Percentiles rank a stretch among this genome's conserved stretches.
Evolutionary conservation across 345 rosid species (phyloP).

Genomic region (Hirschfeldia incana): DNA sequence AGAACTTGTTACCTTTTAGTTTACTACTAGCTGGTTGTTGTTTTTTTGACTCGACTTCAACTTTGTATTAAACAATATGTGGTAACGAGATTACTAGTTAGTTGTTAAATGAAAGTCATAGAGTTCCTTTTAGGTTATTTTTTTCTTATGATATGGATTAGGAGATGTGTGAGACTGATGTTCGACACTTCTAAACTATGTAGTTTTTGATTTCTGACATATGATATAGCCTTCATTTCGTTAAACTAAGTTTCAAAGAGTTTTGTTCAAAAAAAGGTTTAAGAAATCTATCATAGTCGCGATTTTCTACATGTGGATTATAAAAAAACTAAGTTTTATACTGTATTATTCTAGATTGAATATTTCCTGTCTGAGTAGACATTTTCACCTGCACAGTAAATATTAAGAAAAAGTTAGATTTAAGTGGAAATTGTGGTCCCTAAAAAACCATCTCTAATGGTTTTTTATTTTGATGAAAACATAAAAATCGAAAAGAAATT

Average conservation of each 20-base stretch:
- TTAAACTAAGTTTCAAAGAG: background rate
- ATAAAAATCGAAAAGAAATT: no score
- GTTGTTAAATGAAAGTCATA: background rate
- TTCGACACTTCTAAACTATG: background rate
- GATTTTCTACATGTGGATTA: background rate
- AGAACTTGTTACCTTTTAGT: background rate
- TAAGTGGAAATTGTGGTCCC: background rate
- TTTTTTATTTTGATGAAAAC: no score
- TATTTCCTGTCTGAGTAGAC: background rate
- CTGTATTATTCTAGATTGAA: background rate
- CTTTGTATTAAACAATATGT: no score
- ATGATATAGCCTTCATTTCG: constrained; percentile 4
- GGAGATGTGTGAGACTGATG: background rate
- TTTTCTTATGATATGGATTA: background rate
- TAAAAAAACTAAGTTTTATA: background rate
- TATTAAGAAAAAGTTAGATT: background rate
- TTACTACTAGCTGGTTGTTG: background rate
- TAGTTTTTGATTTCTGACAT: background rate
- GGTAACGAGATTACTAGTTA: no score
- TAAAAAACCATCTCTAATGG: no score
- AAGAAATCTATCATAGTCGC: background rate
- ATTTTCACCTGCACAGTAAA: constrained; percentile 17
- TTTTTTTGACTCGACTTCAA: no score
- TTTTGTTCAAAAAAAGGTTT: background rate
- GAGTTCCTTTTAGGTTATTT: background rate